Evolutionary conservation across 2,329 filamentous ascomycete genomes (phyloP).

Genomic region (Colletotrichum ledebouriae): DNA sequence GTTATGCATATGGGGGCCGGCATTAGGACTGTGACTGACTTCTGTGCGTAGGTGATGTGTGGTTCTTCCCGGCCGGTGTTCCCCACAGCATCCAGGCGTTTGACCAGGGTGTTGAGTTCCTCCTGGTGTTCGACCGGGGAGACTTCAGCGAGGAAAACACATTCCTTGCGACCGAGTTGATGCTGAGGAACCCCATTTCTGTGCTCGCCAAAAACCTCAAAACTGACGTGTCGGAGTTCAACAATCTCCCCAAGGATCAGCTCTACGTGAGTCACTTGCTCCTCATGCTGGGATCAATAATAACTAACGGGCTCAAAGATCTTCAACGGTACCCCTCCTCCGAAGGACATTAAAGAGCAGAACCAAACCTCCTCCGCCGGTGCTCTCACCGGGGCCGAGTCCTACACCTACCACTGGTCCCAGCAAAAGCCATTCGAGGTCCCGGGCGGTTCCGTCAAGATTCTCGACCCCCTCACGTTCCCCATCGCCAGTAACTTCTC

Average conservation of each 20-base stretch:
- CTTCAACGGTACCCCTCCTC: slow-evolving; percentile 65
- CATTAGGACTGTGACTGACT: no score
- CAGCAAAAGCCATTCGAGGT: slow-evolving; percentile 63
- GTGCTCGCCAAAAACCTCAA: slow-evolving; percentile 69
- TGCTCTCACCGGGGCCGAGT: slow-evolving; percentile 52
- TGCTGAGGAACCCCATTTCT: slow-evolving; percentile 63
- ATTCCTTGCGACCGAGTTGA: slow-evolving; percentile 68
- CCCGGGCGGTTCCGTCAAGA: slow-evolving; percentile 70
- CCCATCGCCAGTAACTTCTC: slow-evolving; percentile 69
- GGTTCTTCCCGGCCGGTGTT: slow-evolving; percentile 66
- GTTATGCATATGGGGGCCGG: no score
- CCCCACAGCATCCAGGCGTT: slow-evolving; percentile 68
- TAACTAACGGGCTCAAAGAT: slow-evolving; percentile 48
- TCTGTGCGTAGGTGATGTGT: slow-evolving; percentile 59
- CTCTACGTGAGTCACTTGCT: slow-evolving; percentile 52
- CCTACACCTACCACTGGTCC: slow-evolving; percentile 66
- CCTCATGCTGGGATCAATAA: fast-evolving
- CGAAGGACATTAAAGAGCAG: slow-evolving; percentile 59
- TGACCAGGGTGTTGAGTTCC: slow-evolving; percentile 68
- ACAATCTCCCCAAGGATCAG: slow-evolving; percentile 60
- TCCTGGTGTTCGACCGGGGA: slow-evolving; percentile 72
- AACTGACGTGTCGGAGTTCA: slow-evolving; percentile 60
- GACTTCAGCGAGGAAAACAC: slow-evolving; percentile 71
- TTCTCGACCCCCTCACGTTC: slow-evolving; percentile 69
- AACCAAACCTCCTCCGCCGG: slow-evolving; percentile 62